These are phyloP conservation scores for Dunaliella primolecta DNA, from an alignment of 139 green algal genomes.

Conservation along the genomic window DNA sequence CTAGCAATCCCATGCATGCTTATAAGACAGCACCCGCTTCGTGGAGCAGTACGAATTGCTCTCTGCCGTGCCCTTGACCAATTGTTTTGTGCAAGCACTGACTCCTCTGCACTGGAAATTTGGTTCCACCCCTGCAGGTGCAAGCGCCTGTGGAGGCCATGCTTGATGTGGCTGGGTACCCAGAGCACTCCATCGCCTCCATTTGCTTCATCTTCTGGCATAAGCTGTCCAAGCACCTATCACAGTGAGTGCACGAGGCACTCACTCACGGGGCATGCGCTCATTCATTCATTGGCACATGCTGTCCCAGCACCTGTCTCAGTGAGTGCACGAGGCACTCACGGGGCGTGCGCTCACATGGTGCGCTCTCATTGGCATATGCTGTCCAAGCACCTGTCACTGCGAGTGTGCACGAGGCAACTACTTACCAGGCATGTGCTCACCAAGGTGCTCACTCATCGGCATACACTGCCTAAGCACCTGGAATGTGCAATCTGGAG, in stretches of 20 bases:
- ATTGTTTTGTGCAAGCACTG: too few relatives aligned
- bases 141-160: slow-evolving; percentile 76
- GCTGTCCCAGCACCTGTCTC: slow-evolving; percentile 29
- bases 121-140: slow-evolving; percentile 34
- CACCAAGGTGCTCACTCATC: slow-evolving; percentile 98
- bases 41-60: too few relatives aligned
- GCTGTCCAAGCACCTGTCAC: slow-evolving; percentile 31
- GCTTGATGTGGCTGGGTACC: slow-evolving; percentile 79
- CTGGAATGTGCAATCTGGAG: too few relatives aligned
- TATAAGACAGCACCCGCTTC: too few relatives aligned
- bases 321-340: neutral
- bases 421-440: too few relatives aligned
- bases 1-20: too few relatives aligned
- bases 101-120: too few relatives aligned
- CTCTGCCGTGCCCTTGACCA: too few relatives aligned
- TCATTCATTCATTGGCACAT: slow-evolving; percentile 95
- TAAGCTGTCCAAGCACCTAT: slow-evolving; percentile 39
- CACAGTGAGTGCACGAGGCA: neutral
- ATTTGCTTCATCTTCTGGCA: slow-evolving; percentile 95
- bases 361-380: slow-evolving; percentile 95
- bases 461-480: slow-evolving; percentile 63
- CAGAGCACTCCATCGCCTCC: slow-evolving; percentile 68
- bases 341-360: too few relatives aligned
- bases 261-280: too few relatives aligned
- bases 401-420: neutral